These are phyloP conservation scores for Metarhizium album DNA, from an alignment of 2,329 filamentous ascomycete species.

Conservation along the genomic window DNA sequence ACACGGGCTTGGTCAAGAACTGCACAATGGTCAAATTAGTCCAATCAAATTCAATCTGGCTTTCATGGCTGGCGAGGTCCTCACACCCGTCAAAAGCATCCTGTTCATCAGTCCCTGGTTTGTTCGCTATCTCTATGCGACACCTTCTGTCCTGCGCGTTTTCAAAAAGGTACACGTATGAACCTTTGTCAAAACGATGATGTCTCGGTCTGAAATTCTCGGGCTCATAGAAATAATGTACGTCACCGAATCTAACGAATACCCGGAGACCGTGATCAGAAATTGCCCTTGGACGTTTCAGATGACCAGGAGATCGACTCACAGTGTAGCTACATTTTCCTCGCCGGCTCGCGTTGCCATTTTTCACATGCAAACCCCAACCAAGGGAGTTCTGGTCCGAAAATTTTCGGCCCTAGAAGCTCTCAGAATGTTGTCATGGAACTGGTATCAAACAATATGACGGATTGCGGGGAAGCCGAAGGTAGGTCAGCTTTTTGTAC, in stretches of 20 bases:
- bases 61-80: slow-evolving; percentile 17
- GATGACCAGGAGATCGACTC: slow-evolving; percentile 16
- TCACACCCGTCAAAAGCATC: slow-evolving; percentile 70
- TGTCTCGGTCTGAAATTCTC: slow-evolving; percentile 58
- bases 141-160: slow-evolving; percentile 56
- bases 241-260: slow-evolving; percentile 51
- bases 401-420: not conserved
- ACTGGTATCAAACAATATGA: not conserved
- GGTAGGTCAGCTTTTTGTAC: slow-evolving; percentile 1
- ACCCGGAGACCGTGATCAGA: not conserved
- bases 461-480: slow-evolving; percentile 1
- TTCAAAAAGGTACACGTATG: slow-evolving; percentile 72
- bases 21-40: slow-evolving; percentile 21
- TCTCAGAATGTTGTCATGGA: not conserved
- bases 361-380: slow-evolving; percentile 1
- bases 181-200: slow-evolving; percentile 70
- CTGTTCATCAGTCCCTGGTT: slow-evolving; percentile 62
- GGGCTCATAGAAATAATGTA: slow-evolving; percentile 71
- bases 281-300: not conserved
- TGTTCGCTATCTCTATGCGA: slow-evolving; percentile 66
- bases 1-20: slow-evolving; percentile 56
- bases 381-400: not conserved
- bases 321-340: slow-evolving; percentile 42
- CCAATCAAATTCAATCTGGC: not conserved
- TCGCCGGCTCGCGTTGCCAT: slow-evolving; percentile 39